Conservation (phyloP, 2,329 filamentous ascomycete genomes). For the Rhexocercosporidium sp. region DNA sequence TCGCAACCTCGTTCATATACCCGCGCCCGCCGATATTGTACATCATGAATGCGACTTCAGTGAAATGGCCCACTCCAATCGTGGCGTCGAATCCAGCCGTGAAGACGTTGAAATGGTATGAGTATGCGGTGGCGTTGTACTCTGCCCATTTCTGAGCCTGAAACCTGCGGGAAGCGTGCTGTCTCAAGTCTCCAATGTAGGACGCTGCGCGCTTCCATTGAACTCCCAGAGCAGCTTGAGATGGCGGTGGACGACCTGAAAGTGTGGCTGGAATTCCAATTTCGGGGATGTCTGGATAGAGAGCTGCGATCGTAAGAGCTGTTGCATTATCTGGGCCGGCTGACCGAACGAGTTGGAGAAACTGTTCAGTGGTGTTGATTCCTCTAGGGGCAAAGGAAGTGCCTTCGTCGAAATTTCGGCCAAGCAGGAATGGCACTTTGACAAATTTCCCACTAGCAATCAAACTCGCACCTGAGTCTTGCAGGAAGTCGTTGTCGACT, state of each 20-base stretch:
- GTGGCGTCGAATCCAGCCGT: conserved; percentile 49
- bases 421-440: conserved; percentile 66
- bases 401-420: conserved; percentile 71
- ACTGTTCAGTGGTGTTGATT: conserved; percentile 60
- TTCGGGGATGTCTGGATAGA: conserved; percentile 57
- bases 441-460: conserved; percentile 64
- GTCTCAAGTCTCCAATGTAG: conserved; percentile 58
- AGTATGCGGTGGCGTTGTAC: conserved; percentile 56
- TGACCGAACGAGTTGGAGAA: conserved; percentile 38
- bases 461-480: conserved; percentile 55
- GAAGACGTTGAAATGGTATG: conserved; percentile 66
- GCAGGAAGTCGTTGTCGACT: conserved; percentile 62
- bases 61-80: conserved; percentile 58
- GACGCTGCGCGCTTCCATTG: conserved; percentile 61
- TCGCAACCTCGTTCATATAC: conserved; percentile 26
- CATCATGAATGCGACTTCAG: conserved; percentile 47
- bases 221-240: conserved; percentile 41
- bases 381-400: conserved; percentile 57
- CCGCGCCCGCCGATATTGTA: conserved; percentile 39
- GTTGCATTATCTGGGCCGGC: conserved; percentile 34
- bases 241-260: conserved; percentile 20
- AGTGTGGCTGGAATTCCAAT: conserved; percentile 52
- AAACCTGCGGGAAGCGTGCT: conserved; percentile 60
- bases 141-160: conserved; percentile 58
- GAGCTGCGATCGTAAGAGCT: conserved; percentile 47